Evolutionary conservation across 306 rosid genomes (phyloP).

Genomic region (Prunus armeniaca): DNA sequence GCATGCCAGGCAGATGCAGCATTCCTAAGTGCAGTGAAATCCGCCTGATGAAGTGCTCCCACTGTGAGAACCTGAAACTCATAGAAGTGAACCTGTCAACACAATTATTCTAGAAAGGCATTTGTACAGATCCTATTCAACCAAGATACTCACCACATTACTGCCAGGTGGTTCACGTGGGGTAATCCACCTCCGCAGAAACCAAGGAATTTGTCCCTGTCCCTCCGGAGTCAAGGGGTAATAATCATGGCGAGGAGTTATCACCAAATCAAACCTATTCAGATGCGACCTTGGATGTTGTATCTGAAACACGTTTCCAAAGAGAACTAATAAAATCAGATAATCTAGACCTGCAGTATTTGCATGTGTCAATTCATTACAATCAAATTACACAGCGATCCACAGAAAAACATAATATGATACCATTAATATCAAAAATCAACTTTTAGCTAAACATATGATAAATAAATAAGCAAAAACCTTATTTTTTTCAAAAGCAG

Average conservation of each 20-base stretch:
- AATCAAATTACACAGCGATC: background rate
- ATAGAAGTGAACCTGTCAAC: slow-evolving; percentile 16
- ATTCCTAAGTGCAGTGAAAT: slow-evolving; percentile 59
- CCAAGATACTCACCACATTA: slow-evolving; percentile 62
- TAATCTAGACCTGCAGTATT: background rate
- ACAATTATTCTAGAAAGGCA: background rate
- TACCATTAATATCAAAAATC: background rate
- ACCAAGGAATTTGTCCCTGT: slow-evolving; percentile 69
- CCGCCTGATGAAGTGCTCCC: slow-evolving; percentile 96
- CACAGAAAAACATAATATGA: background rate
- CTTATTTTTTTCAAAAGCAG: background rate
- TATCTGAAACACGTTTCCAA: slow-evolving; percentile 54
- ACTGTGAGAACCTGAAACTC: slow-evolving; percentile 67
- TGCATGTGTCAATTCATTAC: slow-evolving; percentile 10
- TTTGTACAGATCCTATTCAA: slow-evolving; percentile 19
- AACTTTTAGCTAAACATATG: background rate
- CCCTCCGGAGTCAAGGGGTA: slow-evolving; percentile 72
- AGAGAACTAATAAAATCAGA: slow-evolving; percentile 19
- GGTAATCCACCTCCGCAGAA: slow-evolving; percentile 77
- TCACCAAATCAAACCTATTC: slow-evolving; percentile 82
- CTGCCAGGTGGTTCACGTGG: slow-evolving; percentile 78
- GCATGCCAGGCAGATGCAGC: slow-evolving; percentile 83
- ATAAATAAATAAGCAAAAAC: background rate
- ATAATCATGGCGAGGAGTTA: slow-evolving; percentile 84
- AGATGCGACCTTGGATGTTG: slow-evolving; percentile 81